These are phyloP conservation scores for Malus hybrid DNA, from an alignment of 331 rosid genomes.

Conservation along the genomic window DNA sequence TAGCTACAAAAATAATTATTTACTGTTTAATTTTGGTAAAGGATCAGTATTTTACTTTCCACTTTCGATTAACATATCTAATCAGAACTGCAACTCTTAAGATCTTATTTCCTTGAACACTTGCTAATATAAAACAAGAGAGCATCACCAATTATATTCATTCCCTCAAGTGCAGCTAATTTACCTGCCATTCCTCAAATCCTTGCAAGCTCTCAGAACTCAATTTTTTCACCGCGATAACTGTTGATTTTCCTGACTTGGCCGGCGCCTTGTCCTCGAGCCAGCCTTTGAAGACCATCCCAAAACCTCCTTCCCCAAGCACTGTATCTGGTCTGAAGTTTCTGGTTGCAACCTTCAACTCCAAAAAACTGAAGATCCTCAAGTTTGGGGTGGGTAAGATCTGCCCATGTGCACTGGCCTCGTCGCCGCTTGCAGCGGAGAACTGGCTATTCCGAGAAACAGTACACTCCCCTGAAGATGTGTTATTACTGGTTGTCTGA, in stretches of 20 bases:
- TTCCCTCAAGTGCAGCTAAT: slow-evolving; percentile 4
- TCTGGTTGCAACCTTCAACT: slow-evolving; percentile 64
- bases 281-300: slow-evolving; percentile 88
- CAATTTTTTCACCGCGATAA: slow-evolving; percentile 82
- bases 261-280: slow-evolving; percentile 54
- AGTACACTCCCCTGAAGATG: slow-evolving; percentile 37
- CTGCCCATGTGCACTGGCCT: slow-evolving; percentile 46
- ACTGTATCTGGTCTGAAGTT: slow-evolving; percentile 69
- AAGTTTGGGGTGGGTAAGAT: slow-evolving; percentile 64
- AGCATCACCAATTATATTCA: background rate
- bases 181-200: slow-evolving; percentile 84
- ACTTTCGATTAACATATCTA: background rate
- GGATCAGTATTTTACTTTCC: background rate
- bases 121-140: background rate
- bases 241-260: slow-evolving; percentile 44
- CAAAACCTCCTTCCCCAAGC: slow-evolving; percentile 98
- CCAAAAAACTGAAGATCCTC: slow-evolving; percentile 64
- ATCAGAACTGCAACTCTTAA: too few relatives aligned
- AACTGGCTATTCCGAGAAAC: slow-evolving; percentile 52
- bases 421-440: slow-evolving; percentile 48
- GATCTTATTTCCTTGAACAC: too few relatives aligned
- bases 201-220: slow-evolving; percentile 94
- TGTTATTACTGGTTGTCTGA: slow-evolving; percentile 36
- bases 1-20: background rate
- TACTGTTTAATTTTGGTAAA: background rate